A percentile compares a stretch with the other conserved stretches of the same genome.
phyloP scores from a whole-genome alignment of 225 moss, liverwort and hornwort genomes.

The Lunularia cruciata region DNA sequence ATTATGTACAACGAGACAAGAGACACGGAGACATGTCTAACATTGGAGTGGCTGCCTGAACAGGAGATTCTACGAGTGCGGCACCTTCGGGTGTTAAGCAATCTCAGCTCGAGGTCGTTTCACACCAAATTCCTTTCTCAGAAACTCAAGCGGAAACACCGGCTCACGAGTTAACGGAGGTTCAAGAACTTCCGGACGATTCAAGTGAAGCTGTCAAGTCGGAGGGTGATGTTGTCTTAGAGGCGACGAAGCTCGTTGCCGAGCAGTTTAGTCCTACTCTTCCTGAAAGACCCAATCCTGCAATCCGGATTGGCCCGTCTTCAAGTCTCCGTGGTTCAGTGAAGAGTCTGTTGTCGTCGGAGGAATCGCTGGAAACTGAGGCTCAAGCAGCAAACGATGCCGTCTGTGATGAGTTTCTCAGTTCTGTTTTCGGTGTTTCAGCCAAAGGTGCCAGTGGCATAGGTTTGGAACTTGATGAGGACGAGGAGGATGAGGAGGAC shows the following conservation, averaged over 20 bases:
- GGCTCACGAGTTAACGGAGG: slow-evolving; percentile 2
- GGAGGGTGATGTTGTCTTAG: slow-evolving; percentile 11
- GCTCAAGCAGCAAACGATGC: slow-evolving; percentile 48
- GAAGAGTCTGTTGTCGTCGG: slow-evolving; percentile 22
- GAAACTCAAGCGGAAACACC: slow-evolving; percentile 13
- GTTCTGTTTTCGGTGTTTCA: slow-evolving; percentile 35
- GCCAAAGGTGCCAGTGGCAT: slow-evolving; percentile 3
- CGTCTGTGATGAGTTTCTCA: slow-evolving; percentile 54
- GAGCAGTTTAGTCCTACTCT: slow-evolving; percentile 13
- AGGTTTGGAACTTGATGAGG: slow-evolving; percentile 2
- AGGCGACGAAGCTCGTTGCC: slow-evolving; percentile 1
- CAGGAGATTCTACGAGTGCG: slow-evolving; percentile 13
- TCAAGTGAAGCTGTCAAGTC: not conserved
- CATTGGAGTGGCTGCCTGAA: not conserved
- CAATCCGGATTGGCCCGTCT: not conserved
- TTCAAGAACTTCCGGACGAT: slow-evolving; percentile 12
- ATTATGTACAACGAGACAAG: not conserved
- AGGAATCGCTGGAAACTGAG: slow-evolving; percentile 26
- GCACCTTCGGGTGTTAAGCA: not conserved
- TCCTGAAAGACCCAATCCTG: not conserved
- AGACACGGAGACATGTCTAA: not conserved
- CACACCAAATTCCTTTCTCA: slow-evolving; percentile 4
- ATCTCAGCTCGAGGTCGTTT: not conserved
- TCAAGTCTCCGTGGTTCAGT: slow-evolving; percentile 19
- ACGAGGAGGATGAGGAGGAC: slow-evolving; percentile 9